Conservation (phyloP, 1,284 basidiomycete species). For the Fomitopsis betulina region DNA sequence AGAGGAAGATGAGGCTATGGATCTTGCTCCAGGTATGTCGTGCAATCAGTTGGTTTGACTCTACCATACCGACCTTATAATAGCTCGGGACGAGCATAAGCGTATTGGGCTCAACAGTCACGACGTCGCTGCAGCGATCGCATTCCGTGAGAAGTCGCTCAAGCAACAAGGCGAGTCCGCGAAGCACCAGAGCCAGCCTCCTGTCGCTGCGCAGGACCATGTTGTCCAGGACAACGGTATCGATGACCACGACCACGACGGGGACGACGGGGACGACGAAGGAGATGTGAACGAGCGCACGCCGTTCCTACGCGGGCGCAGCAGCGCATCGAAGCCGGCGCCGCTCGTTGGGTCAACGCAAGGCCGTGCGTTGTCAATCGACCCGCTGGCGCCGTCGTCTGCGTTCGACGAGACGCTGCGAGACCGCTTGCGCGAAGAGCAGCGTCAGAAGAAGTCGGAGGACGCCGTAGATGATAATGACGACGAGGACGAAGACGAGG, state of each 20-base stretch:
- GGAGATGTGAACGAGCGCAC: conserved; percentile 36
- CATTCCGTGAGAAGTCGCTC: conserved; percentile 76
- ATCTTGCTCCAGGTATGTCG: conserved; percentile 42
- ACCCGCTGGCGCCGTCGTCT: conserved; percentile 79
- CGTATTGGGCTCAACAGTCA: conserved; percentile 70
- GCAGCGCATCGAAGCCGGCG: conserved; percentile 15
- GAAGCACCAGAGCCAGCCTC: conserved; percentile 9
- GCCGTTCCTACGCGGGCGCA: conserved; percentile 32
- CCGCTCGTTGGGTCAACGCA: conserved; percentile 20
- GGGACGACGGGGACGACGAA: conserved; percentile 28
- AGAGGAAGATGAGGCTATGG: conserved; percentile 78
- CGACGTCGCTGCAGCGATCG: conserved; percentile 75
- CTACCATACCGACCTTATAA: neutral
- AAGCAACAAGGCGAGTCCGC: conserved; percentile 39
- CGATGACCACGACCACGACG: conserved; percentile 23
- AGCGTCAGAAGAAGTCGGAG: conserved; percentile 17
- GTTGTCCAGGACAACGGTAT: conserved; percentile 18
- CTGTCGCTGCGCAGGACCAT: conserved; percentile 8
- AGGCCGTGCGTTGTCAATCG: conserved; percentile 58
- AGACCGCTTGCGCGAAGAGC: conserved; percentile 46
- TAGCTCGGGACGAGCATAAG: conserved; percentile 72
- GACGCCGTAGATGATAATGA: conserved; percentile 25
- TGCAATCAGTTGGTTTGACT: neutral
- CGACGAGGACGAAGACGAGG: conserved; percentile 28
- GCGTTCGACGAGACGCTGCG: conserved; percentile 80